Percentiles rank a stretch among this genome's conserved stretches.
phyloP scores from a whole-genome alignment of 805 yeast species.

The Komagataella kurtzmanii region DNA sequence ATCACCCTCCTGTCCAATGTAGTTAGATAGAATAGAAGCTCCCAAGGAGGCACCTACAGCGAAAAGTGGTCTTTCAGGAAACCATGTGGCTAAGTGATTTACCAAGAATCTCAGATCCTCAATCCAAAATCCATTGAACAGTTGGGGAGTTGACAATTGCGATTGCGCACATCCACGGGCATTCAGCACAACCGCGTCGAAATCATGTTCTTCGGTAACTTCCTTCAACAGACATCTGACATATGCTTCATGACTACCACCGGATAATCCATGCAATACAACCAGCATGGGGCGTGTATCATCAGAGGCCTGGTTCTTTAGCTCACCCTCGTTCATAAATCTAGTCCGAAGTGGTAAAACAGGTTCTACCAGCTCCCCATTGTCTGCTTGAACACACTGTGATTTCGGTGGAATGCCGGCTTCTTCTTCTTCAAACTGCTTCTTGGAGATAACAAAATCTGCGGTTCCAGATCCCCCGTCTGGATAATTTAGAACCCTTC shows the following conservation, averaged over 20 bases:
- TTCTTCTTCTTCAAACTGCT: slow-evolving; percentile 9
- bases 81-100: slow-evolving; percentile 30
- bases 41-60: slow-evolving; percentile 78
- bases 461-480: slow-evolving; percentile 68
- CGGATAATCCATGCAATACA: slow-evolving; percentile 65
- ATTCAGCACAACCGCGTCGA: slow-evolving; percentile 60
- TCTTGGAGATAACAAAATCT: slow-evolving; percentile 49
- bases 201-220: slow-evolving; percentile 23
- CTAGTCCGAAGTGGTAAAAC: slow-evolving; percentile 34
- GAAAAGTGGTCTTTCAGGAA: slow-evolving; percentile 52
- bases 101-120: slow-evolving; percentile 52
- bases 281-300: slow-evolving; percentile 46
- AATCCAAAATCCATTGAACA: slow-evolving; percentile 63
- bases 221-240: slow-evolving; percentile 43
- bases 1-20: slow-evolving; percentile 50
- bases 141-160: slow-evolving; percentile 49
- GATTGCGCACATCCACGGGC: slow-evolving; percentile 70
- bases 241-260: slow-evolving; percentile 76
- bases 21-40: slow-evolving; percentile 57
- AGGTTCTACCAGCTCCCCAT: slow-evolving; percentile 13
- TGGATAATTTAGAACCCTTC: slow-evolving; percentile 40
- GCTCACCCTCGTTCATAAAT: slow-evolving; percentile 33
- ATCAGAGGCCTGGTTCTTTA: slow-evolving; percentile 13
- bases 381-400: slow-evolving; percentile 10
- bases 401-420: slow-evolving; percentile 6